Evolutionary conservation across 306 rosid genomes (phyloP).

Genomic region (Lotus japonicus): DNA sequence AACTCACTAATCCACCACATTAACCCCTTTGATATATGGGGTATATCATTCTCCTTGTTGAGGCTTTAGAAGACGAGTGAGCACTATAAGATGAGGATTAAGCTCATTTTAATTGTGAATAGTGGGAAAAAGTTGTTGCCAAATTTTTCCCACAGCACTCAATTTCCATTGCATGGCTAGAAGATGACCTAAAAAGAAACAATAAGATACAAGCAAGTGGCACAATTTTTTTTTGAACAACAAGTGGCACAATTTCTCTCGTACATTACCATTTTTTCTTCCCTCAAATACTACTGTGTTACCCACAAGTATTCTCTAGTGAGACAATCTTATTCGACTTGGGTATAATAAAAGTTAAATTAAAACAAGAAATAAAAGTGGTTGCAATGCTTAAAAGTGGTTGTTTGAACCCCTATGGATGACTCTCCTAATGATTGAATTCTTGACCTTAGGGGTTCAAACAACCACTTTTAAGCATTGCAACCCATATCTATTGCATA

Average conservation of each 20-base stretch:
- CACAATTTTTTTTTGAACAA: no score
- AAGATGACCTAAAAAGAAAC: conserved; percentile 21
- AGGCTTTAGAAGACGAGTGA: conserved; percentile 2
- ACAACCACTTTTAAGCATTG: no score
- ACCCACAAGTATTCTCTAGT: no score
- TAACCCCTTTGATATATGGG: conserved; percentile 2
- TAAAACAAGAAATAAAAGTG: no score
- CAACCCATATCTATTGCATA: no score
- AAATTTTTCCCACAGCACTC: conserved; percentile 4
- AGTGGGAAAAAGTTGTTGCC: conserved; percentile 17
- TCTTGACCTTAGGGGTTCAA: no score
- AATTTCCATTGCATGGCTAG: conserved; percentile 29
- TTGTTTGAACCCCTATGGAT: no score
- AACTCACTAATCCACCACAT: conserved; percentile 60
- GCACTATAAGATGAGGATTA: conserved; percentile 18
- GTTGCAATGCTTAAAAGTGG: no score
- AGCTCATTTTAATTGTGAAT: conserved; percentile 5
- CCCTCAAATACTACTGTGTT: neutral
- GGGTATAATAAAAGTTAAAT: no score
- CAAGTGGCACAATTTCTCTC: conserved; percentile 28
- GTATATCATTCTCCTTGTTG: neutral
- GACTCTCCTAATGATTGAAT: no score
- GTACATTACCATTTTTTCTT: no score
- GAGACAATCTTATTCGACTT: no score
- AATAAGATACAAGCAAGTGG: conserved; percentile 21